Conservation (phyloP, 768 basidiomycete species). For the Russula vinacea region DNA sequence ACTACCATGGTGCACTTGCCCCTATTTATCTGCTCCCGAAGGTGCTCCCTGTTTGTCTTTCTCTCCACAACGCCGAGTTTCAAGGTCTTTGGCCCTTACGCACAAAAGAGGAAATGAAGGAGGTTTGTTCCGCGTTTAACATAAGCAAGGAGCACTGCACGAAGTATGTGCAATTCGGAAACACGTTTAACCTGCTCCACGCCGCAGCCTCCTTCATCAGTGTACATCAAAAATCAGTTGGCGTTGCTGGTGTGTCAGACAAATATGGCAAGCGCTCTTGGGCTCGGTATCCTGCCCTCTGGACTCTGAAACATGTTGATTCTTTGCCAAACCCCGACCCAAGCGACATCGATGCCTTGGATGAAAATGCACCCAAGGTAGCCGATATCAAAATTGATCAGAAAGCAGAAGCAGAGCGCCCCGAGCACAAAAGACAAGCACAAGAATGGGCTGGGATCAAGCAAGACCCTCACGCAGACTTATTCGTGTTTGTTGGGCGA, state of each 20-base stretch:
- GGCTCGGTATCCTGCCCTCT: slow-evolving; percentile 94
- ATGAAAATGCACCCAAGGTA: slow-evolving; percentile 68
- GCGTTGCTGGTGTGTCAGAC: slow-evolving; percentile 96
- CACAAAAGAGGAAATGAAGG: slow-evolving; percentile 98
- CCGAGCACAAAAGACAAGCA: slow-evolving; percentile 85
- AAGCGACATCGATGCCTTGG: slow-evolving; percentile 89
- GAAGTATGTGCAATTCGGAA: slow-evolving; percentile 97
- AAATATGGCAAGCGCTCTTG: slow-evolving; percentile 97
- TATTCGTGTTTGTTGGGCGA: slow-evolving; percentile 95
- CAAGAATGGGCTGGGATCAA: slow-evolving; percentile 95
- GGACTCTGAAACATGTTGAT: slow-evolving; percentile 94
- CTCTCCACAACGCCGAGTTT: slow-evolving; percentile 96
- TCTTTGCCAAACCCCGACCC: slow-evolving; percentile 95
- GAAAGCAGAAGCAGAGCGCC: slow-evolving; percentile 82
- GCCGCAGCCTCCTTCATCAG: slow-evolving; percentile 92
- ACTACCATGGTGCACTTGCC: slow-evolving; percentile 91
- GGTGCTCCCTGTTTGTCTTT: slow-evolving; percentile 84
- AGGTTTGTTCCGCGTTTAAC: slow-evolving; percentile 97
- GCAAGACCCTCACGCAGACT: slow-evolving; percentile 83
- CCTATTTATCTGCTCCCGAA: slow-evolving; percentile 90
- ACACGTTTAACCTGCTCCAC: slow-evolving; percentile 94
- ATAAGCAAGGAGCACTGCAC: slow-evolving; percentile 94
- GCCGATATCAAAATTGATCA: slow-evolving; percentile 75
- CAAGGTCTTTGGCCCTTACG: slow-evolving; percentile 95
- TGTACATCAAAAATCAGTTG: slow-evolving; percentile 86